These are phyloP conservation scores for Hypoxylon crocopeplum DNA, from an alignment of 495 filamentous ascomycete species.

Conservation along the genomic window DNA sequence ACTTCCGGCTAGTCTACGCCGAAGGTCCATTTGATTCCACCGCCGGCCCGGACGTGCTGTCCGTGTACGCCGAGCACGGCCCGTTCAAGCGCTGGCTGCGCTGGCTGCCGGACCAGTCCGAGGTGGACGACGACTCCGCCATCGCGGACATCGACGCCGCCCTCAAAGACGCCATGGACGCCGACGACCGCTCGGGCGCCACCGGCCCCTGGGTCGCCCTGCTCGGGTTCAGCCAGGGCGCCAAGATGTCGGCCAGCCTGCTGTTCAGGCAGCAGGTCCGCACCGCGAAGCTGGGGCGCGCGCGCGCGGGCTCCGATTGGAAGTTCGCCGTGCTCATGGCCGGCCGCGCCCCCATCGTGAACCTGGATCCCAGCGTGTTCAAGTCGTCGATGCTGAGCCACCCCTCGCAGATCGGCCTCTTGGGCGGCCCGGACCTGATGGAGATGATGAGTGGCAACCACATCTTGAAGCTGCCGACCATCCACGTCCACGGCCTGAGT, in stretches of 20 bases:
- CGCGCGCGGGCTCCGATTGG: constrained; percentile 28
- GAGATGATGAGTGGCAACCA: constrained; percentile 36
- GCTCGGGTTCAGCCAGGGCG: constrained; percentile 65
- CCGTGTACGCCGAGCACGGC: constrained; percentile 60
- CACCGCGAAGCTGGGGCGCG: constrained; percentile 4
- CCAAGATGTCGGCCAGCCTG: constrained; percentile 62
- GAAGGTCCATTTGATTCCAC: constrained; percentile 62
- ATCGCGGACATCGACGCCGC: constrained; percentile 42
- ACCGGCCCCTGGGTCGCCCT: constrained; percentile 63
- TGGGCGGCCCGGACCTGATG: constrained; percentile 31
- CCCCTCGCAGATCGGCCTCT: constrained; percentile 29
- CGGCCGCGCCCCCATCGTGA: constrained; percentile 61
- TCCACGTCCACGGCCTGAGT: constrained; percentile 68
- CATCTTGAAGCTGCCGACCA: constrained; percentile 55
- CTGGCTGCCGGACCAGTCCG: constrained; percentile 56
- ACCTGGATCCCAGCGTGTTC: constrained; percentile 46
- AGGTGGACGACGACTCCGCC: constrained; percentile 44
- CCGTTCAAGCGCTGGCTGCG: constrained; percentile 67
- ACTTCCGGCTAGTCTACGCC: constrained; percentile 66
- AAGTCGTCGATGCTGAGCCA: constrained; percentile 30
- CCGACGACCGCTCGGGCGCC: constrained; percentile 44
- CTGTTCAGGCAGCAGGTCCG: constrained; percentile 45
- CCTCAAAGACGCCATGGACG: constrained; percentile 49
- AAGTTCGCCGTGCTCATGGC: constrained; percentile 60
- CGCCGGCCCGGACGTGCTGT: constrained; percentile 57